Evolutionary conservation across 2,329 filamentous ascomycete species (phyloP), one percentile per base, ranked within the genome.

Genomic region (Aureobasidium vineae): DNA sequence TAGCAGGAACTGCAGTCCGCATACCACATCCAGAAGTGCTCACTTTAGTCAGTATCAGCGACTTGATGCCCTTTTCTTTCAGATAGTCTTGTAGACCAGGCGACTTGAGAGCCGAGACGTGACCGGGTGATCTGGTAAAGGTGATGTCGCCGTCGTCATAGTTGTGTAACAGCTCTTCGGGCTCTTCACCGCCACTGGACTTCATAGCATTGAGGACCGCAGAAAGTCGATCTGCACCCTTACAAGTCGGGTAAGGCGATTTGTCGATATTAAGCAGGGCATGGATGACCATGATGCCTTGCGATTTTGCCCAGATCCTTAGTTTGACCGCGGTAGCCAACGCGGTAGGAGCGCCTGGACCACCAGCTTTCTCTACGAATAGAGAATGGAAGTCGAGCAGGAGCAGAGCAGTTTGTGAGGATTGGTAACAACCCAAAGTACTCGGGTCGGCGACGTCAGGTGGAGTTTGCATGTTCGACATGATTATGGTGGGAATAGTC

Each of bases 71-170:
- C 40, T 69, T 71, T 54, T 70, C 60, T 26, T 63, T 23, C 60
- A 75, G 61, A 52, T 59, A 69, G 11, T 71, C 73, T n/a, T 57
- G 16, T 40, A 74, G 38, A 15, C 72, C 73, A 6, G 68, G 67
- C 5, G 73, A 75, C 53, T 70, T 71, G 13, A 75, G 69, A 40
- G 72, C 73, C 50, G 72, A 74, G 40, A 75, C 69, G 33, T 70
- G 61, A 2, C 73, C 73, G 2, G 69, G 69, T 31, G 45, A 63
- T 53, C 73, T 63, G 15, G 67, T 65, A 45, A 74, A 71, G 6
- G 69, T 73, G 28, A 70, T 23, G 56, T 75, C 72, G 3, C 53
- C 59, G 11, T 41, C 36, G 7, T 52, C 63, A 13, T 61, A 61
- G n/a, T 70, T 49, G 21, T 63, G 45, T 11, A 73, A 19, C 4